Percentiles rank a stretch among this genome's conserved stretches.
These are phyloP conservation scores for Paradendryphiella salina DNA, from an alignment of 2,329 filamentous ascomycete species.

Conservation along the genomic window DNA sequence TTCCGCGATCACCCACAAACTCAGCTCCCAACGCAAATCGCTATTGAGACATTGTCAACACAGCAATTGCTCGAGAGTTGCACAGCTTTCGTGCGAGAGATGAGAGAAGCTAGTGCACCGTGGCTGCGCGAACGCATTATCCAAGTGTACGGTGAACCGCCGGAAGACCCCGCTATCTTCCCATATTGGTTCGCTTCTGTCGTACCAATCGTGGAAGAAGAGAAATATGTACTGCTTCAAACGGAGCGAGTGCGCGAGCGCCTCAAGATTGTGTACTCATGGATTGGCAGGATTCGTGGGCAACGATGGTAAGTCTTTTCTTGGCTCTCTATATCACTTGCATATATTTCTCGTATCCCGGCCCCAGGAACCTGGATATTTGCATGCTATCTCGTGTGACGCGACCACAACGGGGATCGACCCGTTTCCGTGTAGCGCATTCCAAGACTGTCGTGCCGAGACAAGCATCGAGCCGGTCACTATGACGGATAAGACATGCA, in stretches of 20 bases:
- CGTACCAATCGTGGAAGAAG: slow-evolving; percentile 72
- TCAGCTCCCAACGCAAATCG: slow-evolving; percentile 31
- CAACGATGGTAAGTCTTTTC: slow-evolving; percentile 66
- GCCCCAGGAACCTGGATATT: neutral
- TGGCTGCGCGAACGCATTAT: slow-evolving; percentile 77
- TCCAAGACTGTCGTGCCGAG: neutral
- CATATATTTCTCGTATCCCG: slow-evolving; percentile 7
- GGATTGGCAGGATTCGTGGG: slow-evolving; percentile 74
- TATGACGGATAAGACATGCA: slow-evolving; percentile 14
- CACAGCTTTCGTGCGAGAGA: slow-evolving; percentile 68
- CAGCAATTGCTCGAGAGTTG: slow-evolving; percentile 68
- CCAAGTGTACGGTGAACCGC: slow-evolving; percentile 74
- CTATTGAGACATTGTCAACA: slow-evolving; percentile 66
- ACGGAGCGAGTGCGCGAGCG: slow-evolving; percentile 77
- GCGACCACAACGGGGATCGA: slow-evolving; percentile 16
- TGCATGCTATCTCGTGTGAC: slow-evolving; percentile 1
- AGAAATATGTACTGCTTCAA: slow-evolving; percentile 76
- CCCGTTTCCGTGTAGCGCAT: slow-evolving; percentile 7
- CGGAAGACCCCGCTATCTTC: slow-evolving; percentile 74
- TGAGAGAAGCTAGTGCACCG: slow-evolving; percentile 67
- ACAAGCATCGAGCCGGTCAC: slow-evolving; percentile 4
- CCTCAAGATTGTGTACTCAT: slow-evolving; percentile 78
- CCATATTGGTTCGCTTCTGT: slow-evolving; percentile 91
- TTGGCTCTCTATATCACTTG: neutral
- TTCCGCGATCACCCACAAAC: slow-evolving; percentile 41